Percentiles rank a stretch among this genome's conserved stretches.
Evolutionary conservation across 2,329 filamentous ascomycete species (phyloP).

Genomic region (Stachybotrys elegans): DNA sequence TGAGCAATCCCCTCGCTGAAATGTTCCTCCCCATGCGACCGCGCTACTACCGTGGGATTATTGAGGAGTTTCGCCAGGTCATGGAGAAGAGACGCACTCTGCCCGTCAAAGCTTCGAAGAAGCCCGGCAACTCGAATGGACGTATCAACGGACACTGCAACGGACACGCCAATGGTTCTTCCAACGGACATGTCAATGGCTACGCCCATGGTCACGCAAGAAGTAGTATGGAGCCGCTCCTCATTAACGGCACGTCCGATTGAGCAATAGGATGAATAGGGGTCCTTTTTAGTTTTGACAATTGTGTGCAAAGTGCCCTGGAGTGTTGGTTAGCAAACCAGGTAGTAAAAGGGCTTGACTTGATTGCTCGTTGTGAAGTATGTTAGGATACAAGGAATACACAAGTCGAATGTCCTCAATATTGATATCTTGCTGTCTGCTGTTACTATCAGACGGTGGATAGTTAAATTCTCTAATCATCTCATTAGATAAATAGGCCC

Average conservation of each 20-base stretch:
- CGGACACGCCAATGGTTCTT: not conserved
- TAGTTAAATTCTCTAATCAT: too few species aligned
- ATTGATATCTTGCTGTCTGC: too few species aligned
- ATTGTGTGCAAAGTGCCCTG: too few species aligned
- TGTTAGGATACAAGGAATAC: too few species aligned
- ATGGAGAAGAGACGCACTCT: not conserved
- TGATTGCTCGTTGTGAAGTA: too few species aligned
- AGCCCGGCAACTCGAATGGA: not conserved
- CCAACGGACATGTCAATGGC: not conserved
- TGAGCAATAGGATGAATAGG: too few species aligned
- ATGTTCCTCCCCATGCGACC: conserved; percentile 11
- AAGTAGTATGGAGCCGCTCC: not conserved
- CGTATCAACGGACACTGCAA: not conserved
- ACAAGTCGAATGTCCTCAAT: too few species aligned
- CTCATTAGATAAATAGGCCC: too few species aligned
- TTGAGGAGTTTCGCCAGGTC: not conserved
- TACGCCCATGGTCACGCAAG: not conserved
- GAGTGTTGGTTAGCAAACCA: too few species aligned
- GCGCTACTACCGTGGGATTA: conserved; percentile 9
- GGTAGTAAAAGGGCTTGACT: too few species aligned
- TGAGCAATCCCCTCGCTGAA: conserved; percentile 10
- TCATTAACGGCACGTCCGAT: not conserved
- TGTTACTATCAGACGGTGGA: too few species aligned
- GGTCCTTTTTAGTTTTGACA: too few species aligned
- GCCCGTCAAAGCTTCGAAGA: not conserved